These are phyloP conservation scores for Fusarium kyushuense DNA, from an alignment of 2,329 filamentous ascomycete species.

Conservation along the genomic window DNA sequence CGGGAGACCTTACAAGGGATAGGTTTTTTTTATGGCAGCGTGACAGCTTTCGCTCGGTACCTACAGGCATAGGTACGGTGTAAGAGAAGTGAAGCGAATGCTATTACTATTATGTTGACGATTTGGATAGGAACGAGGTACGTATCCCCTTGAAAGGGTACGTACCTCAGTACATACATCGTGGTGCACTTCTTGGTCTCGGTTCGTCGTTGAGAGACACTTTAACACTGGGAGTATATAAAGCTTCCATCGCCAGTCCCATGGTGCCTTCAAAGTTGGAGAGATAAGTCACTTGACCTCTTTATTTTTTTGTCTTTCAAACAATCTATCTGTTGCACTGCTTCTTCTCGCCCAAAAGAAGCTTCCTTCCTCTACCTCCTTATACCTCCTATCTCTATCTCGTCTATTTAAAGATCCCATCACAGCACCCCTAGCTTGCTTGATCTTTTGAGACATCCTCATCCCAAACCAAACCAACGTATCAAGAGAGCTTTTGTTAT, in stretches of 20 bases:
- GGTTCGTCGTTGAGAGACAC: slow-evolving; percentile 43
- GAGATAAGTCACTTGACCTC: slow-evolving; percentile 43
- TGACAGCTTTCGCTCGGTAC: slow-evolving; percentile 39
- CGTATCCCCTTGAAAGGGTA: slow-evolving; percentile 36
- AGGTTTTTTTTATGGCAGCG: slow-evolving; percentile 38
- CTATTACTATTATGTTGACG: slow-evolving; percentile 24
- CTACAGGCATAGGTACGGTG: slow-evolving; percentile 36
- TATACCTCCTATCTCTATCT: slow-evolving; percentile 12
- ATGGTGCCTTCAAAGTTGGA: slow-evolving; percentile 32
- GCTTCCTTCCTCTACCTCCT: slow-evolving; percentile 19
- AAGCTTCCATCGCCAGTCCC: slow-evolving; percentile 49
- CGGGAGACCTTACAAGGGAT: slow-evolving; percentile 39
- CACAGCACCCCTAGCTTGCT: slow-evolving; percentile 19
- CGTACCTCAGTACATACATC: slow-evolving; percentile 39
- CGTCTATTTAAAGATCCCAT: slow-evolving; percentile 23
- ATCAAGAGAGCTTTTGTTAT: slow-evolving; percentile 49
- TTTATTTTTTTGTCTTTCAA: slow-evolving; percentile 14
- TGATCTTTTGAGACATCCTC: slow-evolving; percentile 38
- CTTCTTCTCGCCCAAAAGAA: slow-evolving; percentile 32
- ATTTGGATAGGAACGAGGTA: slow-evolving; percentile 32
- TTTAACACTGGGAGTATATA: slow-evolving; percentile 44
- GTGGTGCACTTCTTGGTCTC: slow-evolving; percentile 25
- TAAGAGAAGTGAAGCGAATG: slow-evolving; percentile 39
- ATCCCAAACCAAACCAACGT: slow-evolving; percentile 32
- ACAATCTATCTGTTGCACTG: slow-evolving; percentile 16